A percentile compares a stretch with the other conserved stretches of the same genome.
phyloP scores from a whole-genome alignment of 164 flowering plant genomes.

The Echeveria elegans region DNA sequence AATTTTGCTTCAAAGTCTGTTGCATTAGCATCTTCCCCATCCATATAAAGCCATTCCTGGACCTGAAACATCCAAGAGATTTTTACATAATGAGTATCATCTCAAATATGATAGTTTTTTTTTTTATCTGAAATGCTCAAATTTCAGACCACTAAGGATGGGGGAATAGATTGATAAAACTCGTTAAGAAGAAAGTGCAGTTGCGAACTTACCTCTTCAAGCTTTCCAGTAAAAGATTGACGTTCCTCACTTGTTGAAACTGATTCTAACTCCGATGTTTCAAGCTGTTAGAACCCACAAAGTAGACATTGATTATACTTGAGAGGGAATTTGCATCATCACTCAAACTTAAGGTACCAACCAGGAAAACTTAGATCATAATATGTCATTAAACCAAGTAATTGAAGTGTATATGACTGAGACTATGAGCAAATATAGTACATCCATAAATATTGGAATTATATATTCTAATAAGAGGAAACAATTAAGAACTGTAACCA shows the following conservation, averaged over 20 bases:
- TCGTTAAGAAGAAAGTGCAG: not conserved
- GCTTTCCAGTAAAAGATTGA: constrained; percentile 61
- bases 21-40: constrained; percentile 94
- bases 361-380: not conserved
- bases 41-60: constrained; percentile 94
- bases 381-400: too few relatives aligned
- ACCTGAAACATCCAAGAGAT: constrained; percentile 35
- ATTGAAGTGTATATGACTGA: not conserved
- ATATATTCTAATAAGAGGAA: not conserved
- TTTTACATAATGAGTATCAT: not conserved
- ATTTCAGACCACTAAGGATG: not conserved
- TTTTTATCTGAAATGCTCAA: not conserved
- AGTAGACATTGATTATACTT: not conserved
- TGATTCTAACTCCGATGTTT: constrained; percentile 46
- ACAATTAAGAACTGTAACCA: not conserved
- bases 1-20: constrained; percentile 63
- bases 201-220: constrained; percentile 72
- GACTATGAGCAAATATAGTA: not conserved
- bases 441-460: too few relatives aligned
- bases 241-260: constrained; percentile 66
- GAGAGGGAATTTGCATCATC: not conserved
- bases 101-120: not conserved
- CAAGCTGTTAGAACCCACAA: constrained; percentile 53
- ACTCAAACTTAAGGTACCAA: not conserved
- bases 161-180: not conserved